Base-by-base conservation (phyloP, 202 grass and related monocot species). In the Eragrostis tef region DNA sequence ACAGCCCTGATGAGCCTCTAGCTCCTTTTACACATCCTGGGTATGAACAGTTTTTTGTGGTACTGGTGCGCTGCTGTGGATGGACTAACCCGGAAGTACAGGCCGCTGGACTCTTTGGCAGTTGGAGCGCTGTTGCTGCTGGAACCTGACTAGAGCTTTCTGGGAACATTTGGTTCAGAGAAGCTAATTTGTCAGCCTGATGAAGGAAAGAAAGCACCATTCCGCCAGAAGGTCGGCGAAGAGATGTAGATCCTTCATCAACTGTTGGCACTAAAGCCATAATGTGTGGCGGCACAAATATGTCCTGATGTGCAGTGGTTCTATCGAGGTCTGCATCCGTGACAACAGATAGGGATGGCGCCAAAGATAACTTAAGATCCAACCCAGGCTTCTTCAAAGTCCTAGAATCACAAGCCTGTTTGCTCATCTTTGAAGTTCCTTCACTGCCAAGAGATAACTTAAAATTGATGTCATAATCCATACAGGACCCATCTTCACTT, bases 171-270 rank as follows among this genome's bases (percentile, higher is more conserved):
- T 88, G 59, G 7, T 9, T 64, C 6, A 62, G 20, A 86, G 77
- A 67, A 84, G 60, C 29, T 34, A 78, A 44, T 34, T 65, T 88
- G 3, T 67, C 79, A 66, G 75, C 65, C 50, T 71, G 69, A 56
- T 75, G 80, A 61, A 95, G 65, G 67, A 91, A 95, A 61, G 74
- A 80, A 59, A 77, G 49, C 66, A 99, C 47, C 75, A 92, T 91
- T 58, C 79, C 84, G 29, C 93, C 87, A 79, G 81, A 70, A 71
- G 88, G 87, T 73, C 91, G 84, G 41, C 57, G 93, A 70, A 89
- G 90, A 53, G 93, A 99, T 79, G 89, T 95, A 12, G 93, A 96
- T 80, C 87, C 96, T 90, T 96, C 96, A 73, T 93, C 90, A 73
- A 87, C 89, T 84, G 74, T 86, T 84, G 90, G 89, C 34, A 87